Evolutionary conservation across 148 eudicot species (phyloP), one percentile per base, ranked within the genome.

Genomic region (Nepenthes mirabilis): DNA sequence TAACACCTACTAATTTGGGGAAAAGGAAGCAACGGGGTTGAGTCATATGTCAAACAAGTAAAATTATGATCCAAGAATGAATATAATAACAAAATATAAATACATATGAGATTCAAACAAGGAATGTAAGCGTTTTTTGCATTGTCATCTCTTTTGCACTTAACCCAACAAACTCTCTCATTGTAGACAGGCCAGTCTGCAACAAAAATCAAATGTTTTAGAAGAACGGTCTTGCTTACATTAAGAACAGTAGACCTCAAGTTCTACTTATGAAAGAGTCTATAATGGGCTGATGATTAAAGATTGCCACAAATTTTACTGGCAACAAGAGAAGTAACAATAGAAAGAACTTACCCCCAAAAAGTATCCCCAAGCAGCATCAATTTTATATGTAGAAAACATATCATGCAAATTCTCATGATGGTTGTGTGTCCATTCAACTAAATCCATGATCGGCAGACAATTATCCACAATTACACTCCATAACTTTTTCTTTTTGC

Each of bases 401-500:
- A 74, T 61, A 47, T 88, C 96, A 58, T 72, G 79, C 59, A 88
- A 70, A 34, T 88, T 96, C 77, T 93, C 96, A 10, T 96, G 98
- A 74, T 86, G 77, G 65, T 96, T 93, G 37, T 82, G 83, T n/a
- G 78, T 77, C 98, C 98, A 93, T 45, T 93, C 98, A 54, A 93
- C 86, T 71, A 93, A 65, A 33, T 80, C 78, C 84, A 80, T 82
- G 69, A 93, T 76, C 13, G 67, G 80, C 66, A 88, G 82, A 72
- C 98, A 93, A 51, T 72, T 65, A 64, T 83, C 81, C 84, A 80
- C 50, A 48, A 93, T 58, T 35, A 53, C 61, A 50, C 70, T 76
- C 98, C 98, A 93, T 48, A 80, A 73, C 10, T 65, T 74, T 33
- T 34, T 65, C 62, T 74, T 69, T 45, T 72, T 77, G 58, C 81